Percentiles rank a stretch among this genome's conserved stretches.
Evolutionary conservation across 2,329 filamentous ascomycete genomes (phyloP).

Genomic region (Pseudogymnoascus sp.): DNA sequence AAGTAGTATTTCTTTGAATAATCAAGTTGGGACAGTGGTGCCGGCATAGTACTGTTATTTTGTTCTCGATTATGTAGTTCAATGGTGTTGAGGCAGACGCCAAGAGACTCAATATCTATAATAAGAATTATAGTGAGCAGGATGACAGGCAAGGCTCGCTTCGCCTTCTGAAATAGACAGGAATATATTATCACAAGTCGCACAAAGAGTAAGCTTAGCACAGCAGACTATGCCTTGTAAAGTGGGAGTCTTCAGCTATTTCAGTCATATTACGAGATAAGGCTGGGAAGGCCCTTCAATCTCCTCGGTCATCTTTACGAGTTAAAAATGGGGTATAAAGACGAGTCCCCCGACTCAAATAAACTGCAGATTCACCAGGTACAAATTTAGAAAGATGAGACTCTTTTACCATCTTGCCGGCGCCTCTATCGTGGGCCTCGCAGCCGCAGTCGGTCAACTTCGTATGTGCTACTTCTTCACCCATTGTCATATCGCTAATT

Average conservation of each 20-base stretch:
- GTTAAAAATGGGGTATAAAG: background rate
- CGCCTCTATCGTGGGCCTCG: background rate
- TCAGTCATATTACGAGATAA: background rate
- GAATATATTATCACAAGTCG: no score
- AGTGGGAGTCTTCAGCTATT: background rate
- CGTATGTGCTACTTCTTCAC: background rate
- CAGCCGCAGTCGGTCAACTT: background rate
- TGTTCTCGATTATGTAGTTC: no score
- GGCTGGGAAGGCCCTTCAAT: background rate
- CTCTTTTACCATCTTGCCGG: background rate
- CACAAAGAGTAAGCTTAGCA: no score
- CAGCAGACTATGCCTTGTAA: background rate
- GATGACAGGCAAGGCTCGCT: no score
- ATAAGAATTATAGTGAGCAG: no score
- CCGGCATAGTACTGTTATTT: no score
- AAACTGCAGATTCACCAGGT: background rate
- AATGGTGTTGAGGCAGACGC: no score
- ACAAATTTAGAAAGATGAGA: background rate
- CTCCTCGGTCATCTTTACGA: background rate
- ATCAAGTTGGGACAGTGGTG: no score
- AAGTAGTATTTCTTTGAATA: no score
- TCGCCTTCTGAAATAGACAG: no score
- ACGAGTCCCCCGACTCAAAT: background rate
- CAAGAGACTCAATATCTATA: no score
- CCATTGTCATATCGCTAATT: background rate